Evolutionary conservation across 495 filamentous ascomycete species (phyloP).

Genomic region (Elasticomyces elasticus): DNA sequence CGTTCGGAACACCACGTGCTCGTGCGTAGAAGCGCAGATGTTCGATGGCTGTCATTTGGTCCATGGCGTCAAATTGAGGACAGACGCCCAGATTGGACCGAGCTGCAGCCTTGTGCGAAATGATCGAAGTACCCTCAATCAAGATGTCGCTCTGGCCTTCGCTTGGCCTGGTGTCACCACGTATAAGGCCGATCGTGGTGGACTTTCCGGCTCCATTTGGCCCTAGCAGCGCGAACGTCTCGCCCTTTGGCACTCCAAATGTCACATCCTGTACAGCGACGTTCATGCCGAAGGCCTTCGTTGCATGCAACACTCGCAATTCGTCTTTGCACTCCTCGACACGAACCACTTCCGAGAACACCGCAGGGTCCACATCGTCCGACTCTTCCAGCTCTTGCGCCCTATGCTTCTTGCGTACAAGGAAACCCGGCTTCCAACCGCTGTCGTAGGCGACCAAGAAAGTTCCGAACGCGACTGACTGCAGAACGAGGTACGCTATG

Average conservation of each 20-base stretch:
- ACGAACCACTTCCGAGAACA: constrained; percentile 39
- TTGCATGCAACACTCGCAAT: constrained; percentile 63
- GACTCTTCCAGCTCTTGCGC: constrained; percentile 39
- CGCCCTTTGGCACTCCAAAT: constrained; percentile 64
- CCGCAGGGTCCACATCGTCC: constrained; percentile 37
- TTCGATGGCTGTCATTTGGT: constrained; percentile 61
- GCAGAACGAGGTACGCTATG: constrained; percentile 63
- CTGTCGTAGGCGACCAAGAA: constrained; percentile 64
- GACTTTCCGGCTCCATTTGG: constrained; percentile 81
- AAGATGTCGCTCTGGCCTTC: constrained; percentile 50
- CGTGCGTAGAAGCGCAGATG: constrained; percentile 68
- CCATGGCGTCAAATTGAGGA: constrained; percentile 43
- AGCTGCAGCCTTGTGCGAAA: constrained; percentile 52
- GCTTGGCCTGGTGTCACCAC: constrained; percentile 67
- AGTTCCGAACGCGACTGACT: constrained; percentile 54
- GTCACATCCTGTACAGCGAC: constrained; percentile 72
- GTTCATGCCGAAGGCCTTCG: constrained; percentile 58
- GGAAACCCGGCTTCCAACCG: constrained; percentile 44
- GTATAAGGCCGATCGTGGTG: constrained; percentile 73
- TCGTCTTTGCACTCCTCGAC: constrained; percentile 48
- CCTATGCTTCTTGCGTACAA: constrained; percentile 28
- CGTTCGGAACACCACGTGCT: constrained; percentile 52
- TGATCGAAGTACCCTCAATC: constrained; percentile 62
- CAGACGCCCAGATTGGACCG: constrained; percentile 67
- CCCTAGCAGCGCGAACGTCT: constrained; percentile 77